Conservation (phyloP, 805 yeast species). For the Candida adriatica region DNA sequence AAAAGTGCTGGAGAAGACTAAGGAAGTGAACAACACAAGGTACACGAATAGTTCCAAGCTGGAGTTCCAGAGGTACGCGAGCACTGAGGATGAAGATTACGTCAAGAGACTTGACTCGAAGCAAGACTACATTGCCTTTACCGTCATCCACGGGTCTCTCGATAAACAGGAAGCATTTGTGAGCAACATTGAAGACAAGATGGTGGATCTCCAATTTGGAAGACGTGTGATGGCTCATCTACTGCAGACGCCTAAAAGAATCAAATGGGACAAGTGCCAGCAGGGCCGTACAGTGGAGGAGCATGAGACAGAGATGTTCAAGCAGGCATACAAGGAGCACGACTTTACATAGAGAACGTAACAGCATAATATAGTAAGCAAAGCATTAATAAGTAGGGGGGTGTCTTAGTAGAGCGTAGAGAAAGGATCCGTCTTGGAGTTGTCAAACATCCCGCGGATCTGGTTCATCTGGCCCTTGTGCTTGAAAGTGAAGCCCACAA, state of each 20-base stretch:
- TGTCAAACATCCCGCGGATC: constrained; percentile 22
- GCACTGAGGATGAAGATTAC: constrained; percentile 22
- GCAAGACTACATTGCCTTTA: constrained; percentile 25
- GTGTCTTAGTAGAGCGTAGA: constrained; percentile 20
- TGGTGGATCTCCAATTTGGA: constrained; percentile 77
- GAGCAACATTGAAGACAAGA: constrained; percentile 23
- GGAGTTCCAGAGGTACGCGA: constrained; percentile 31
- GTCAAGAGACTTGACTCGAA: constrained; percentile 23
- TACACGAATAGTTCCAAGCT: constrained; percentile 36
- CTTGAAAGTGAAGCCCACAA: constrained; percentile 94
- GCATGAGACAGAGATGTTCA: constrained; percentile 57
- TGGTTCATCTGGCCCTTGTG: constrained; percentile 44
- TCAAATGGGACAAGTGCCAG: constrained; percentile 72
- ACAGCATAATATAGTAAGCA: too few species aligned
- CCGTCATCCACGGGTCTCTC: constrained; percentile 28
- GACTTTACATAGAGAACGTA: too few species aligned
- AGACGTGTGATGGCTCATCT: constrained; percentile 68
- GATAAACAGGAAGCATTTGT: constrained; percentile 26
- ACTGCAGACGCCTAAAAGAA: constrained; percentile 51
- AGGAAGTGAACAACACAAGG: constrained; percentile 40
- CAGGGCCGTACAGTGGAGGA: constrained; percentile 60
- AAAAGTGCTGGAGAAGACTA: constrained; percentile 37
- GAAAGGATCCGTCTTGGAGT: constrained; percentile 20
- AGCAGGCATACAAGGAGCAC: constrained; percentile 41
- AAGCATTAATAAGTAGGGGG: background rate